Evolutionary conservation across 345 rosid genomes (phyloP).

Genomic region (Isatis tinctoria): DNA sequence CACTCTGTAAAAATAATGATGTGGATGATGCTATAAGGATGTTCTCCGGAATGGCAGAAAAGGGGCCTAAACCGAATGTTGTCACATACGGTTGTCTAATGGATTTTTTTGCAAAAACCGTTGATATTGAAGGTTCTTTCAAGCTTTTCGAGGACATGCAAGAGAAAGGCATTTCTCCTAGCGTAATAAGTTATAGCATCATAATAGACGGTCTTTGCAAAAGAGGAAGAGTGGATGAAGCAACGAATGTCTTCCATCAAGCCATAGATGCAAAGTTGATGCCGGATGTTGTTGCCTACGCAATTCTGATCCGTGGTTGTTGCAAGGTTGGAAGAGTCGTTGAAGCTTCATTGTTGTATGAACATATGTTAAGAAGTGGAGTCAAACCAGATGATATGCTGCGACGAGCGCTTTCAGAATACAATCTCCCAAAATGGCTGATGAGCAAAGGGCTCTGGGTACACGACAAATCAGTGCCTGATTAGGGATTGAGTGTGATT

Average conservation of each 20-base stretch:
- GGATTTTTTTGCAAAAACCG: slow-evolving; percentile 44
- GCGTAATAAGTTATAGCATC: slow-evolving; percentile 47
- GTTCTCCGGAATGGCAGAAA: slow-evolving; percentile 39
- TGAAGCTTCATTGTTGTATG: slow-evolving; percentile 43
- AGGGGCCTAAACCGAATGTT: slow-evolving; percentile 39
- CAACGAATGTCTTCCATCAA: slow-evolving; percentile 33
- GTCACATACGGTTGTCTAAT: slow-evolving; percentile 49
- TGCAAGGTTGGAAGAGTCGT: slow-evolving; percentile 43
- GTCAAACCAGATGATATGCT: slow-evolving; percentile 42
- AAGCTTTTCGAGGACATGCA: slow-evolving; percentile 48
- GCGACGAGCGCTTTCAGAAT: slow-evolving; percentile 30
- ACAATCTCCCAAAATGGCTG: slow-evolving; percentile 28
- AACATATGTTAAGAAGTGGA: slow-evolving; percentile 36
- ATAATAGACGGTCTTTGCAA: slow-evolving; percentile 51
- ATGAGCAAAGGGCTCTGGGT: neutral
- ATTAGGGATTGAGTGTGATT: neutral
- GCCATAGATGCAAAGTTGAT: slow-evolving; percentile 35
- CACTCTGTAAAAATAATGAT: slow-evolving; percentile 42
- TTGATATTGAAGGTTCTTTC: slow-evolving; percentile 32
- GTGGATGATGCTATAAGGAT: slow-evolving; percentile 39
- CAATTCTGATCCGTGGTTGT: slow-evolving; percentile 45
- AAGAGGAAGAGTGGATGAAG: slow-evolving; percentile 41
- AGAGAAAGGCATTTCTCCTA: slow-evolving; percentile 39
- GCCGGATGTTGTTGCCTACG: slow-evolving; percentile 49
- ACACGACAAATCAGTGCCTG: neutral